A percentile compares a stretch with the other conserved stretches of the same genome.
phyloP scores from a whole-genome alignment of 2,329 filamentous ascomycete species.

The Gremmenia infestans region DNA sequence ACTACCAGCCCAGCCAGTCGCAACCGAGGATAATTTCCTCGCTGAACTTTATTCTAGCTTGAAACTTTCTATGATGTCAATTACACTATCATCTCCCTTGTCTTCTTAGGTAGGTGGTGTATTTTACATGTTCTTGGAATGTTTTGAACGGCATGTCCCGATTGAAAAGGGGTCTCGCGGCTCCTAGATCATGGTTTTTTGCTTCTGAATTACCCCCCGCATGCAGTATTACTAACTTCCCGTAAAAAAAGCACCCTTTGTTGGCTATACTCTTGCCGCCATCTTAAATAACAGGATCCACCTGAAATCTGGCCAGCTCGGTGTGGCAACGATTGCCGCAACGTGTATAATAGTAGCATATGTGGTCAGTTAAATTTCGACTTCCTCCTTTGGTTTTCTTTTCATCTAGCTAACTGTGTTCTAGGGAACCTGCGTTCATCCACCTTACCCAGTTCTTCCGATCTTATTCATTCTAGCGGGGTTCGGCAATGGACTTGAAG shows the following conservation, averaged over 20 bases:
- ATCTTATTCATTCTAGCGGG: slow-evolving; percentile 61
- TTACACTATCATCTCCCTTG: slow-evolving; percentile 59
- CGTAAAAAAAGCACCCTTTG: slow-evolving; percentile 45
- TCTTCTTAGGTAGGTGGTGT: slow-evolving; percentile 46
- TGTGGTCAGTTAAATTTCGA: slow-evolving; percentile 35
- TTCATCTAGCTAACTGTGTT: background rate
- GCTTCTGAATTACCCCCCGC: no score
- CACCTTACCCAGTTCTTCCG: slow-evolving; percentile 63
- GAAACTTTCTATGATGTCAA: slow-evolving; percentile 51
- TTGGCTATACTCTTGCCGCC: slow-evolving; percentile 60
- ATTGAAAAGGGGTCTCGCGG: no score
- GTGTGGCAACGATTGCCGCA: slow-evolving; percentile 40
- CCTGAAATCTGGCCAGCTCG: slow-evolving; percentile 54
- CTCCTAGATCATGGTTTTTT: no score
- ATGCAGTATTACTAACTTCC: no score
- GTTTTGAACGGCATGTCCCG: no score
- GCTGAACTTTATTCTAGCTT: slow-evolving; percentile 2
- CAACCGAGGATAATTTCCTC: background rate
- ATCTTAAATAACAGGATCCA: slow-evolving; percentile 61
- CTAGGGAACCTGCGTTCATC: slow-evolving; percentile 53
- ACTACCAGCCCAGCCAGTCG: no score
- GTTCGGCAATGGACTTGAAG: slow-evolving; percentile 47
- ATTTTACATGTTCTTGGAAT: no score
- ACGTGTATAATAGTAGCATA: slow-evolving; percentile 59
- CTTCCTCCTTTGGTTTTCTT: background rate